Percentiles rank a stretch among this genome's conserved stretches.
These are phyloP conservation scores for Populus hybrid DNA, from an alignment of 441 rosid species.

Conservation along the genomic window DNA sequence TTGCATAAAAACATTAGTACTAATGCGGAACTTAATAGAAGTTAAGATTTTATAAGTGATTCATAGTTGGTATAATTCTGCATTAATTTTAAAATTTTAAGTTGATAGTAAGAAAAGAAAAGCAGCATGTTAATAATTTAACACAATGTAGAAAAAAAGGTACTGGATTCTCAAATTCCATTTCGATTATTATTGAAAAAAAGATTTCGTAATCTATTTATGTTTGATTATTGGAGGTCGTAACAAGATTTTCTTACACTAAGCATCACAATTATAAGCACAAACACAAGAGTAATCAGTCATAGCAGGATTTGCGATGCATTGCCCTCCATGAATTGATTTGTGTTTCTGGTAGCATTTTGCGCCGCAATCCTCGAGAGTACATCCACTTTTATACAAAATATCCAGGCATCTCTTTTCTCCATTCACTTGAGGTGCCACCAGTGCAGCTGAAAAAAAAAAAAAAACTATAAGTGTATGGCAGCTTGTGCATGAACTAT, in stretches of 20 bases:
- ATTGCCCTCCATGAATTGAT: background rate
- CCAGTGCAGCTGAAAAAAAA: background rate
- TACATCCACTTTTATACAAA: background rate
- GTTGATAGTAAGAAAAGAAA: too few relatives aligned
- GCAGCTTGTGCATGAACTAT: background rate
- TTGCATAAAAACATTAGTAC: too few relatives aligned
- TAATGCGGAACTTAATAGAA: too few relatives aligned
- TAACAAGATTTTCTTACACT: background rate
- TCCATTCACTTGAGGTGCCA: background rate
- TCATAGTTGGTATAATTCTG: too few relatives aligned
- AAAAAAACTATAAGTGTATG: background rate
- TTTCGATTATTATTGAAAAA: background rate
- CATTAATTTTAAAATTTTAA: too few relatives aligned
- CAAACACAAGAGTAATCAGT: conserved; percentile 3
- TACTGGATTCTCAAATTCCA: background rate
- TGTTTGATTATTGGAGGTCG: background rate
- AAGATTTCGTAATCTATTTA: too few relatives aligned
- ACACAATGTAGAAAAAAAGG: too few relatives aligned
- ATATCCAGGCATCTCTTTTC: background rate
- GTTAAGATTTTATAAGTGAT: too few relatives aligned
- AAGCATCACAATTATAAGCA: background rate
- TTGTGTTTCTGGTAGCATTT: conserved; percentile 5
- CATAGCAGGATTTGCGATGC: background rate
- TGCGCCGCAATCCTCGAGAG: background rate
- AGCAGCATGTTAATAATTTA: too few relatives aligned